Conservation (phyloP, 2,329 filamentous ascomycete species). For the Colletotrichum destructivum region DNA sequence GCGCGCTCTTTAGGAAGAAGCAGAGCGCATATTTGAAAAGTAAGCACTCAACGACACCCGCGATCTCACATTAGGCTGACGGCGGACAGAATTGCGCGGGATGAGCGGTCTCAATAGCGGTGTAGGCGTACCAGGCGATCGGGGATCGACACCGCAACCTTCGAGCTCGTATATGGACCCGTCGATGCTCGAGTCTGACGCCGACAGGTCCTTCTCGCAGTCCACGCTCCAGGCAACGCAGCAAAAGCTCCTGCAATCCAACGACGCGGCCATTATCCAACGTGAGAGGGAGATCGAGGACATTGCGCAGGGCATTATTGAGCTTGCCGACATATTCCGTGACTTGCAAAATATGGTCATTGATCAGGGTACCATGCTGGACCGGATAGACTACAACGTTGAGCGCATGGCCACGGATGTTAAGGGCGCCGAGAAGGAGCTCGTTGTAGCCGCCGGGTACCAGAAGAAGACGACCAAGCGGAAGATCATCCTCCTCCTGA, state of each 20-base stretch:
- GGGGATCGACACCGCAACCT: slow-evolving; percentile 65
- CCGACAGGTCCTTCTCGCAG: slow-evolving; percentile 93
- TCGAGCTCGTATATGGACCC: slow-evolving; percentile 80
- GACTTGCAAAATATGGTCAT: slow-evolving; percentile 97
- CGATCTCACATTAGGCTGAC: background rate
- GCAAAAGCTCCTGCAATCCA: slow-evolving; percentile 77
- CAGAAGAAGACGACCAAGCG: slow-evolving; percentile 91
- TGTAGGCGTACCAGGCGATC: slow-evolving; percentile 65
- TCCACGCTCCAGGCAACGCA: slow-evolving; percentile 87
- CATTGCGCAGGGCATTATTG: slow-evolving; percentile 98
- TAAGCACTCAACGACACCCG: slow-evolving; percentile 56
- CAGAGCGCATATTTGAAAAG: slow-evolving; percentile 97
- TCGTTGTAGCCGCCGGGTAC: slow-evolving; percentile 89
- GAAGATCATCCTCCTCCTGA: slow-evolving; percentile 91
- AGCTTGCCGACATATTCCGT: slow-evolving; percentile 95
- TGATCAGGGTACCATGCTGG: slow-evolving; percentile 90
- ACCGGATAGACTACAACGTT: slow-evolving; percentile 98
- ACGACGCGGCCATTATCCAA: slow-evolving; percentile 89
- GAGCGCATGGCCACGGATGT: slow-evolving; percentile 96
- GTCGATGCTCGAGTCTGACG: slow-evolving; percentile 92
- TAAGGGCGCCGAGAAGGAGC: slow-evolving; percentile 92
- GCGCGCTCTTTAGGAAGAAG: slow-evolving; percentile 94
- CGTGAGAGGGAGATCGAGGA: slow-evolving; percentile 97
- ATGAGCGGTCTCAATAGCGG: slow-evolving; percentile 74
- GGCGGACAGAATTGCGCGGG: slow-evolving; percentile 76